Base-by-base conservation (phyloP, 495 filamentous ascomycete genomes). In the Penicillium alfredii region DNA sequence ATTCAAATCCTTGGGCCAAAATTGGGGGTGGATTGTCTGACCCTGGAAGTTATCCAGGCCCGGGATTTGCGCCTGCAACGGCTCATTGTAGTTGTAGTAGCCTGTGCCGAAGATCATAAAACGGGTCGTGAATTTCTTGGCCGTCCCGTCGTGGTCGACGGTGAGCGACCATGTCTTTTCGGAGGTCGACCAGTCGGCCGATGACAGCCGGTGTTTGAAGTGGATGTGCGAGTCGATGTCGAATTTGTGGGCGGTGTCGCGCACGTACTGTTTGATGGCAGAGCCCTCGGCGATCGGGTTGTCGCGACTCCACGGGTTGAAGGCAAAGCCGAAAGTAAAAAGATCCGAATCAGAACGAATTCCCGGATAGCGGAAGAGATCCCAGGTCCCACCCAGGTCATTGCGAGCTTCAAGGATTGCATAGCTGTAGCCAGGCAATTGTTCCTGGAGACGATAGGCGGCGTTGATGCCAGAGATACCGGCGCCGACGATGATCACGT, bases 381-480 rank as follows among this genome's bases (percentile, higher is more conserved):
- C 74, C 81, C 81, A 86, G 1, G 82, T 88, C 1, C 82, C 82
- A 8, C 82, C 82, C 4, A 85, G 61, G 3, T 58, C 61, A 31
- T 61, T 48, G 22, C 81, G 74, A 2, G 68, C 62, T 54, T 86
- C 82, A 18, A 86, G 67, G 36, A 88, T 70, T 22, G 73, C 63
- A 50, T 76, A 84, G 38, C 46, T 64, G 33, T 63, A 58, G 27
- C 67, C 46, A 0, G 84, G 64, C 4, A 78, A 51, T 41, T 76
- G 58, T 1, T 67, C 64, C 49, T 86, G 81, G 0, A 90, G 45
- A 6, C 78, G 73, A 45, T 88, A 86, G 6, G 69, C 83, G 27
- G 77, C 64, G 51, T 90, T 88, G 64, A 88, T 81, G 35, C 83
- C 85, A 28, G 77, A 82, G 42, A 89, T 75, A 14, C 84, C 84